Evolutionary conservation across 2,329 filamentous ascomycete genomes (phyloP), one percentile per base, ranked within the genome.

Genomic region (Fusarium pseudonygamai): DNA sequence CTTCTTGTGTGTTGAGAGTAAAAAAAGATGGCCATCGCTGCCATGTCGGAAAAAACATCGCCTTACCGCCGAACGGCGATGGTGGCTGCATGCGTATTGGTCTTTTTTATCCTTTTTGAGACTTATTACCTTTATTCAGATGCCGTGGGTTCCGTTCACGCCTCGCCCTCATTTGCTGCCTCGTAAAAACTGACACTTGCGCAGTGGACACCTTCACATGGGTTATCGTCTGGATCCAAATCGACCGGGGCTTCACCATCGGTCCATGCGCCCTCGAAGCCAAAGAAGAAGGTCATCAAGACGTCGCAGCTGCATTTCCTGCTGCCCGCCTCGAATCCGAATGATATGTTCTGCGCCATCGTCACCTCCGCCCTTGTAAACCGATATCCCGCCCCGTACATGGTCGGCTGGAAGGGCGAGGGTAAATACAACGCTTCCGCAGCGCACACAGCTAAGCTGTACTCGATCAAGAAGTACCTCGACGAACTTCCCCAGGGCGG

Each of bases 341-440:
- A 82, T 58, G 67, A 80, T 12, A 76, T 80, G 24, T 74, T 84
- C 46, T 85, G 84, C 73, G 82, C 80, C 73, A 80, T 82, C 60
- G 65, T 85, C 15, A 78, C 80, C 4, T 85, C 83, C 6, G 79
- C 82, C 24, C 78, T 78, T 5, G 80, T 77, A 32, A 84, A 80
- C 67, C 78, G 81, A 34, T 84, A 81, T 60, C 83, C 83, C 2
- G 78, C 79, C 9, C 82, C 83, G 11, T 74, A 77, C 18, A 72
- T 84, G n/a, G 75, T 84, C 10, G 83, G 83, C 37, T 84, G 80
- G 80, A 80, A 83, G 42, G 82, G 77, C 34, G 72, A 71, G 7
- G 82, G 80, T 3, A 69, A 65, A 45, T 69, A 69, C 65, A 69
- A 69, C 46, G 67, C 67, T 14, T 69, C 67, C 6, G 66, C 67